These are phyloP conservation scores for Torulaspora gathmanii DNA, from an alignment of 805 yeast genomes.

Conservation along the genomic window DNA sequence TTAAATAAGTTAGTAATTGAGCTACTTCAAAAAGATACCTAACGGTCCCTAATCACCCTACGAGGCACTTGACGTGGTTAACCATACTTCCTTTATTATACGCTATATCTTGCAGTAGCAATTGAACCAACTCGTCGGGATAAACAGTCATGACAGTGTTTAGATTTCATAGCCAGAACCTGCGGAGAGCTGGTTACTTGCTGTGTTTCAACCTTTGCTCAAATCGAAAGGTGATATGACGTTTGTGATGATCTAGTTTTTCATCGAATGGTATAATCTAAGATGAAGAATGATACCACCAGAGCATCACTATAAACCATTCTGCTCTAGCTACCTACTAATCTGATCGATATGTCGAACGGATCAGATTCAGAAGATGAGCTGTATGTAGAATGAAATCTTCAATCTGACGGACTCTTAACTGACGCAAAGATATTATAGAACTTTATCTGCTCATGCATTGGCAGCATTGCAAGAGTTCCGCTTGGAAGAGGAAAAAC, in stretches of 20 bases:
- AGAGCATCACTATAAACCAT: neutral
- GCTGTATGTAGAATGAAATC: slow-evolving; percentile 12
- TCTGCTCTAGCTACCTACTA: neutral
- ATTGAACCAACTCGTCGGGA: slow-evolving; percentile 33
- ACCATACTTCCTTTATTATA: slow-evolving; percentile 31
- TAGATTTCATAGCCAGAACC: neutral
- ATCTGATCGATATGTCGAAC: slow-evolving; percentile 9
- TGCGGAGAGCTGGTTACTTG: neutral
- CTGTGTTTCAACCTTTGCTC: neutral
- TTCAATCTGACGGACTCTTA: neutral
- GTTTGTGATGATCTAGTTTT: neutral
- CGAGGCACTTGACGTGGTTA: neutral
- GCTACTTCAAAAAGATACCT: too few relatives aligned
- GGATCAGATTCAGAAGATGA: slow-evolving; percentile 28
- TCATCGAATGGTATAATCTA: neutral
- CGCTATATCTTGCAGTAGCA: slow-evolving; percentile 30
- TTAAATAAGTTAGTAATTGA: neutral
- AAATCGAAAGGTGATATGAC: neutral
- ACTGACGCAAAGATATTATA: slow-evolving; percentile 1
- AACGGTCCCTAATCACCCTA: too few relatives aligned
- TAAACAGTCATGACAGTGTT: slow-evolving; percentile 10
- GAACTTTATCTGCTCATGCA: slow-evolving; percentile 44
- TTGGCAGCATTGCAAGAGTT: slow-evolving; percentile 60
- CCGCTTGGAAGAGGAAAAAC: slow-evolving; percentile 54
- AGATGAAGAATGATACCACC: neutral